These are phyloP conservation scores for Polyplosphaeria fusca DNA, from an alignment of 495 filamentous ascomycete species.

Conservation along the genomic window DNA sequence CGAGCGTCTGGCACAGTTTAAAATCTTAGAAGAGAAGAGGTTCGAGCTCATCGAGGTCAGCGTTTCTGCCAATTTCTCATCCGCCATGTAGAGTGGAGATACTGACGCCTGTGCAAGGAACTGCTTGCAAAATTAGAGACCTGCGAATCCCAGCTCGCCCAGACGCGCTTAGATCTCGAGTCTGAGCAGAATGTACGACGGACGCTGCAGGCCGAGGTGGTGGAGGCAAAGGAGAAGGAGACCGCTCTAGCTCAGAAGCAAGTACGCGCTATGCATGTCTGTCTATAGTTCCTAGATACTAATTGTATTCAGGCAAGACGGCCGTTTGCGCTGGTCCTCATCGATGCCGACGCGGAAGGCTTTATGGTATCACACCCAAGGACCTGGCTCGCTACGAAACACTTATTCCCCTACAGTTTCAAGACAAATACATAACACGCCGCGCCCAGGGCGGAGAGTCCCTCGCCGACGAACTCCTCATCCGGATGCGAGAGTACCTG, in stretches of 20 bases:
- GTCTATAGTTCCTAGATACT: too few relatives aligned
- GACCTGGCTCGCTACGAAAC: background rate
- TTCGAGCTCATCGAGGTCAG: conserved; percentile 30
- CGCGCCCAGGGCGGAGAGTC: conserved; percentile 39
- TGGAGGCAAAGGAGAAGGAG: conserved; percentile 29
- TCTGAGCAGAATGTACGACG: conserved; percentile 34
- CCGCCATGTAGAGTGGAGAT: background rate
- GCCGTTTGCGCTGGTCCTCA: conserved; percentile 29
- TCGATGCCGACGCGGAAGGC: conserved; percentile 34
- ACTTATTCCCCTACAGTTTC: conserved; percentile 35
- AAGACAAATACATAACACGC: conserved; percentile 39
- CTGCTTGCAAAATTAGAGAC: conserved; percentile 32
- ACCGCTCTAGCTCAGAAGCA: conserved; percentile 25
- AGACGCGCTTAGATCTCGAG: conserved; percentile 31
- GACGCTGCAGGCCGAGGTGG: conserved; percentile 29
- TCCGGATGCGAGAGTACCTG: conserved; percentile 39
- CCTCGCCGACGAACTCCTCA: conserved; percentile 42
- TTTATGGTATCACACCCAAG: conserved; percentile 15
- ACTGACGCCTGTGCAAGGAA: conserved; percentile 13
- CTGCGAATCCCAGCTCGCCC: conserved; percentile 28
- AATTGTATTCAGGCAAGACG: conserved; percentile 11
- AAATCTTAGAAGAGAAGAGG: conserved; percentile 32
- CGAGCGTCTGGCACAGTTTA: conserved; percentile 30
- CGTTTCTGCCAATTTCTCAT: background rate
- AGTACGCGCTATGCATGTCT: too few relatives aligned